Conservation (phyloP, 768 basidiomycete genomes). For the Hemileccinum rubropunctum region DNA sequence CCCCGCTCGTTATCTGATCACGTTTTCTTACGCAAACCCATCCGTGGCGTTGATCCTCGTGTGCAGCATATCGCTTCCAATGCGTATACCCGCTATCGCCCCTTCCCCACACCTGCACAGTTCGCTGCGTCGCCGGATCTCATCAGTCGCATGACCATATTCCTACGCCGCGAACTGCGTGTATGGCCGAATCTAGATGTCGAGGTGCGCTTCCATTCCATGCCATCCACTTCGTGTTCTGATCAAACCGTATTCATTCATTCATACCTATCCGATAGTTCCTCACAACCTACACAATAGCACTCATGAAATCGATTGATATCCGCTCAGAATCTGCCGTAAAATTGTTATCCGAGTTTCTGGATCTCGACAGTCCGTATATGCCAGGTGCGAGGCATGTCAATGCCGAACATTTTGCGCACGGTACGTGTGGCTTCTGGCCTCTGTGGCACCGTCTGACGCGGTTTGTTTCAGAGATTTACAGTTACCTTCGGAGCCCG, state of each 20-base stretch:
- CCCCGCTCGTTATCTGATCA: not conserved
- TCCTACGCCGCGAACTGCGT: slow-evolving; percentile 79
- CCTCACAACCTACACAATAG: slow-evolving; percentile 83
- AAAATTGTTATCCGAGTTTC: slow-evolving; percentile 80
- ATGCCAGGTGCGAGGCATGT: slow-evolving; percentile 52
- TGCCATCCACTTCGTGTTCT: not conserved
- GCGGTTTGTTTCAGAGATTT: slow-evolving; percentile 59
- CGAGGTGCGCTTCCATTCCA: slow-evolving; percentile 51
- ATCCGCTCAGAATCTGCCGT: slow-evolving; percentile 88
- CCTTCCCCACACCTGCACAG: slow-evolving; percentile 83
- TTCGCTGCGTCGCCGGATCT: slow-evolving; percentile 76
- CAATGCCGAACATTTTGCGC: slow-evolving; percentile 92
- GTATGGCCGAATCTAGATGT: slow-evolving; percentile 91
- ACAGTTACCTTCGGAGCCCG: slow-evolving; percentile 85
- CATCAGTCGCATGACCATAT: slow-evolving; percentile 72
- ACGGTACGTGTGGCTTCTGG: slow-evolving; percentile 54
- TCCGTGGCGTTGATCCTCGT: slow-evolving; percentile 1
- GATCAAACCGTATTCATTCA: slow-evolving; percentile 7
- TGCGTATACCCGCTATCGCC: slow-evolving; percentile 79
- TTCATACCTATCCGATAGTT: slow-evolving; percentile 51
- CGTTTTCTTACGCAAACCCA: not conserved
- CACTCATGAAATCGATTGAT: slow-evolving; percentile 90
- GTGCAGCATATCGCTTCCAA: slow-evolving; percentile 91
- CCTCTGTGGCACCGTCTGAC: not conserved
- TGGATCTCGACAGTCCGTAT: slow-evolving; percentile 72